Evolutionary conservation across 345 rosid species (phyloP).

Genomic region (Carallia pectinifolia): DNA sequence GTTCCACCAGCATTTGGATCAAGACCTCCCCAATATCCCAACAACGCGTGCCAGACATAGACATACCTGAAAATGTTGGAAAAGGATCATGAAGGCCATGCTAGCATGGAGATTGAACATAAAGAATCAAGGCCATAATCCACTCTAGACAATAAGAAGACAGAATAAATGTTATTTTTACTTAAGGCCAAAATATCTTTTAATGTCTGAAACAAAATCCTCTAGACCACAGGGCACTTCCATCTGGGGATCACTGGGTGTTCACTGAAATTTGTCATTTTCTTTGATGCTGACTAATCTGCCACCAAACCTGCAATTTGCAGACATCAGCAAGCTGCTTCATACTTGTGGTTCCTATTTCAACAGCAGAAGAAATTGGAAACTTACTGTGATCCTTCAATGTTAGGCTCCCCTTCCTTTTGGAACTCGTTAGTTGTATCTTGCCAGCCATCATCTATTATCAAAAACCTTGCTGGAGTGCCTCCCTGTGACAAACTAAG

Average conservation of each 20-base stretch:
- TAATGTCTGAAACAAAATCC: slow-evolving; percentile 49
- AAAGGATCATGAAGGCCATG: neutral
- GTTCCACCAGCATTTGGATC: slow-evolving; percentile 39
- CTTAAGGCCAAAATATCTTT: slow-evolving; percentile 45
- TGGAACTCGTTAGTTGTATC: slow-evolving; percentile 53
- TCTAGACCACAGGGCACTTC: slow-evolving; percentile 35
- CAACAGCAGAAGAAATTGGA: neutral
- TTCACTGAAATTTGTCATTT: slow-evolving; percentile 42
- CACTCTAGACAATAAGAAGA: too few species aligned
- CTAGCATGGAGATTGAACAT: neutral
- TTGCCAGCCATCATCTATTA: slow-evolving; percentile 69
- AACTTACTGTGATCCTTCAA: slow-evolving; percentile 57
- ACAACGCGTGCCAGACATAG: slow-evolving; percentile 55
- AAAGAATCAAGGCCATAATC: too few species aligned
- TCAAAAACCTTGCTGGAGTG: slow-evolving; percentile 51
- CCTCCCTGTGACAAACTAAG: slow-evolving; percentile 54
- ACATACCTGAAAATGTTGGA: slow-evolving; percentile 39
- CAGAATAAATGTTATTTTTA: slow-evolving; percentile 14
- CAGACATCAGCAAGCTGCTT: neutral
- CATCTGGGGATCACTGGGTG: slow-evolving; percentile 23
- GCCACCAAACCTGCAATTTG: slow-evolving; percentile 50
- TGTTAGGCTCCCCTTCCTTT: slow-evolving; percentile 44
- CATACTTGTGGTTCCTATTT: slow-evolving; percentile 5
- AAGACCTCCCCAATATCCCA: slow-evolving; percentile 71
- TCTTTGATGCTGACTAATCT: slow-evolving; percentile 50